phyloP scores from a whole-genome alignment of 768 basidiomycete species.

The Mycena metata region DNA sequence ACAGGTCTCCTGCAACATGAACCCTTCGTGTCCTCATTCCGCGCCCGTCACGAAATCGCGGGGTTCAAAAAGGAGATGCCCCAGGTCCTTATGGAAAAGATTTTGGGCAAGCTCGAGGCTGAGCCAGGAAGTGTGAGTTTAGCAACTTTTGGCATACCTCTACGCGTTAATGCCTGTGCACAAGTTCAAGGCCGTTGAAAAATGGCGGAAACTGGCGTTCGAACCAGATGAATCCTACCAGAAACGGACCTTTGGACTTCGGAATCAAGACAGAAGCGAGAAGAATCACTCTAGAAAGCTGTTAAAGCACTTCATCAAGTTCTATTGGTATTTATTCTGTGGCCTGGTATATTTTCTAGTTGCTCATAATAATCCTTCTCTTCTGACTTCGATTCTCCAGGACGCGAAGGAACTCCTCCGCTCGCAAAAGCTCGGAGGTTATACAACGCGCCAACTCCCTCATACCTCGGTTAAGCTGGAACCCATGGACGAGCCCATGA shows the following conservation, averaged over 20 bases:
- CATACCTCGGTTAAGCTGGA: not conserved
- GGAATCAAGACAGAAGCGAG: not conserved
- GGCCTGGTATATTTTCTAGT: constrained; percentile 3
- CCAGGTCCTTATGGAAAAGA: not conserved
- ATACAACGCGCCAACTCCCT: not conserved
- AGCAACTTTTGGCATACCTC: too few relatives aligned
- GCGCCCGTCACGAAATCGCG: not conserved
- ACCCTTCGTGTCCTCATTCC: constrained; percentile 5
- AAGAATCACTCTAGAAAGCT: not conserved
- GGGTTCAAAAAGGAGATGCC: not conserved
- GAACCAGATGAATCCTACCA: not conserved
- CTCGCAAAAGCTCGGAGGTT: constrained; percentile 5
- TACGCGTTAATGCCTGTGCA: not conserved
- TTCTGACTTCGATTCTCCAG: not conserved
- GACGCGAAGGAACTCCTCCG: constrained; percentile 7
- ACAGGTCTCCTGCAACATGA: constrained; percentile 1
- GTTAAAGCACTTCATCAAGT: constrained; percentile 31
- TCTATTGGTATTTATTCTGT: constrained; percentile 38
- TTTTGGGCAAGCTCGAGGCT: not conserved
- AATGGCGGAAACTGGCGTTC: constrained; percentile 10
- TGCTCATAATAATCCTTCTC: too few relatives aligned
- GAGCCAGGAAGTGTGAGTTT: constrained; percentile 3
- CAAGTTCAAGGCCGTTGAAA: constrained; percentile 3
- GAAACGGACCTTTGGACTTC: not conserved
- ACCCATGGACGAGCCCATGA: constrained; percentile 18